phyloP scores from a whole-genome alignment of 2,329 filamentous ascomycete species.

The Lojkania enalia region DNA sequence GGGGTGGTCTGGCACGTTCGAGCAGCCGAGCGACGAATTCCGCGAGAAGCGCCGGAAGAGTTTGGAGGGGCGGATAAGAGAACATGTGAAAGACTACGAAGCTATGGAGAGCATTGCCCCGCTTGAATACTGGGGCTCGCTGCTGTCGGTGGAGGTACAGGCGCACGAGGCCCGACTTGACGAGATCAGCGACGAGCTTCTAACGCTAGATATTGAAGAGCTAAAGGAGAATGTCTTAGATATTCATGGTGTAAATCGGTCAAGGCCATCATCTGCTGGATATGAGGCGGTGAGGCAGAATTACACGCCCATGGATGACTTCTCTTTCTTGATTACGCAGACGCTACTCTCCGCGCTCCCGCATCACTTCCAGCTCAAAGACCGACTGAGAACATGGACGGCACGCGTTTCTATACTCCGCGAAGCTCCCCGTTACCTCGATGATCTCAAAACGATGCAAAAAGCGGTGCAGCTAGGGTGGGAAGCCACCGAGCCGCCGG shows the following conservation, averaged over 20 bases:
- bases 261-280: constrained; percentile 51
- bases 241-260: constrained; percentile 64
- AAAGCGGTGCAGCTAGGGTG: constrained; percentile 68
- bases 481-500: constrained; percentile 58
- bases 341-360: constrained; percentile 90
- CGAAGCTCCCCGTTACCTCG: constrained; percentile 70
- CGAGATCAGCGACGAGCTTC: constrained; percentile 70
- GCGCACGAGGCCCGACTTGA: constrained; percentile 74
- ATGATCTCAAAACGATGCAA: constrained; percentile 65
- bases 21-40: constrained; percentile 40
- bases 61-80: constrained; percentile 35
- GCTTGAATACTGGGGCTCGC: constrained; percentile 68
- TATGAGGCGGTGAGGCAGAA: constrained; percentile 39
- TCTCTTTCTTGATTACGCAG: constrained; percentile 86
- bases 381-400: constrained; percentile 76
- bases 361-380: constrained; percentile 72
- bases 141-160: constrained; percentile 66
- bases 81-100: constrained; percentile 33
- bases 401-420: constrained; percentile 74
- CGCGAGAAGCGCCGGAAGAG: constrained; percentile 33
- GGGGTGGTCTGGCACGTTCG: constrained; percentile 59
- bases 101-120: constrained; percentile 24
- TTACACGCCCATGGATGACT: constrained; percentile 79
- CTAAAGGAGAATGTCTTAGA: constrained; percentile 86
- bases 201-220: constrained; percentile 76